Conservation (phyloP, 2,329 filamentous ascomycete genomes). For the Scedosporium boydii region DNA sequence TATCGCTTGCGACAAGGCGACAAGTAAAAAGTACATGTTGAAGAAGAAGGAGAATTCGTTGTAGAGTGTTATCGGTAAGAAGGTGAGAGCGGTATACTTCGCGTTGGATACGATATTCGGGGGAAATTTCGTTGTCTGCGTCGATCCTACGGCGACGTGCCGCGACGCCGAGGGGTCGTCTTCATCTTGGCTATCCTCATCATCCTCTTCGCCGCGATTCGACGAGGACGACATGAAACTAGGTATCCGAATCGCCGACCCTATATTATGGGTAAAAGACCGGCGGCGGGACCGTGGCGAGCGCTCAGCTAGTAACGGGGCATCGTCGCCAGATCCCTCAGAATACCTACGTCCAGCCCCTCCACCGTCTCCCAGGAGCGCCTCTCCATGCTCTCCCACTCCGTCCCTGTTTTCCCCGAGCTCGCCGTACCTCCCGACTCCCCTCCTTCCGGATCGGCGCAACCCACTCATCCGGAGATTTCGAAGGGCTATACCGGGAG, state of each 20-base stretch:
- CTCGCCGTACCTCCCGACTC: slow-evolving; percentile 49
- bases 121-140: slow-evolving; percentile 68
- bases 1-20: slow-evolving; percentile 88
- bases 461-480: slow-evolving; percentile 58
- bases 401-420: slow-evolving; percentile 46
- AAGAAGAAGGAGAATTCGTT: slow-evolving; percentile 99
- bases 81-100: slow-evolving; percentile 93
- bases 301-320: slow-evolving; percentile 52
- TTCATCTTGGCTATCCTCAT: slow-evolving; percentile 41
- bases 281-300: slow-evolving; percentile 16
- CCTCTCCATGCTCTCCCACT: slow-evolving; percentile 54
- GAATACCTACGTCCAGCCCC: slow-evolving; percentile 46
- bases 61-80: slow-evolving; percentile 87
- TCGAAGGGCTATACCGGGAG: slow-evolving; percentile 59
- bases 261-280: slow-evolving; percentile 18
- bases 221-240: slow-evolving; percentile 49
- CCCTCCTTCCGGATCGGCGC: slow-evolving; percentile 42
- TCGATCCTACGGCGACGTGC: slow-evolving; percentile 64
- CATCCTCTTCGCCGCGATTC: slow-evolving; percentile 21
- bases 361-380: slow-evolving; percentile 55
- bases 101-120: slow-evolving; percentile 91
- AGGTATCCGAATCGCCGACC: slow-evolving; percentile 52
- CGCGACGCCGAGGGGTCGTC: slow-evolving; percentile 63
- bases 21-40: slow-evolving; percentile 97
- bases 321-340: slow-evolving; percentile 59